Base-by-base conservation (phyloP, 805 yeast genomes). In the Yarrowia sp. region DNA sequence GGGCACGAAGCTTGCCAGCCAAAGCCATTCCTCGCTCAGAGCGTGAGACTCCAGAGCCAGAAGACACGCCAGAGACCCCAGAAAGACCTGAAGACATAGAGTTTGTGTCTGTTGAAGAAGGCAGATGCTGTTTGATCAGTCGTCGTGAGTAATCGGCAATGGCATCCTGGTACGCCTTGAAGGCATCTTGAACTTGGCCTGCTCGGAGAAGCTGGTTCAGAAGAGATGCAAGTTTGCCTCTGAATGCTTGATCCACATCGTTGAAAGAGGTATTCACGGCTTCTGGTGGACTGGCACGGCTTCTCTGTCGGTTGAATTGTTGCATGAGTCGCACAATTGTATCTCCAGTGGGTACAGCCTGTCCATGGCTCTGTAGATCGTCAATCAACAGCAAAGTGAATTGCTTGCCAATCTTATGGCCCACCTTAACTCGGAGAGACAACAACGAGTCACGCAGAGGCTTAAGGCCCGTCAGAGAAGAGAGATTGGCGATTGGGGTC, bases 61-160 rank as follows among this genome's bases (percentile, higher is more conserved):
- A 41, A 14, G 44, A 38, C 19, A 51, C 30, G 9, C 58, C 58
- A 30, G 51, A 41, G 4, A 43, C 30, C 10, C 49, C 51, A 4
- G 64, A 61, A 2, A 61, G 33, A 3, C 56, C 54, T 1, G 64
- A 46, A 24, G 64, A 61, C 49, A 74, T 68, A 12, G 77, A 74
- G 11, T 64, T 65, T 3, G 68, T 66, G 38, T 77, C 79, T 35
- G 76, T 84, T 52, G 66, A 66, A 7, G 72, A 65, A 0, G 96
- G 97, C 61, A 92, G 72, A 68, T 83, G 79, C 4, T 76, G 77
- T 66, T 89, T 83, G 40, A 92, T 89, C 16, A 91, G 83, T 14
- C 82, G 80, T 73, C 91, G 91, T 63, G 90, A 80, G 69, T 92
- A 96, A 1, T 80, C 77, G 12, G 86, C 78, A n/a, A 89, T 83